These are phyloP conservation scores for Vitis hybrid DNA, from an alignment of 177 flowering plant species.

Conservation along the genomic window DNA sequence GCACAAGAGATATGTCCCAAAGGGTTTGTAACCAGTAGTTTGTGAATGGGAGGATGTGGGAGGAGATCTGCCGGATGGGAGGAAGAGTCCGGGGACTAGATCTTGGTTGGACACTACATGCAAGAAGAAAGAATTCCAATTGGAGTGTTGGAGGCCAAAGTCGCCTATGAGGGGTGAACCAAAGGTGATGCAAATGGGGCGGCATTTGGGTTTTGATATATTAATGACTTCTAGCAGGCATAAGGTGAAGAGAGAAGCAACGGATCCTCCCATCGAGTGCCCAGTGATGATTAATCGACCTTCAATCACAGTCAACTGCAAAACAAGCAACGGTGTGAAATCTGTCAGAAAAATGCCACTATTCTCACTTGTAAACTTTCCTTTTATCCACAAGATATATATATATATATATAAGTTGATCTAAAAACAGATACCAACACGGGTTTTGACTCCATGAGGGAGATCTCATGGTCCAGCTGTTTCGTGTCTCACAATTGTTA, in stretches of 20 bases:
- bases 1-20: too few species aligned
- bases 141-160: slow-evolving; percentile 22
- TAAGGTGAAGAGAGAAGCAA: slow-evolving; percentile 51
- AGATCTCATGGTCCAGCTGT: not conserved
- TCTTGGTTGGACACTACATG: slow-evolving; percentile 34
- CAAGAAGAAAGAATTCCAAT: slow-evolving; percentile 43
- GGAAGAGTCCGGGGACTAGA: slow-evolving; percentile 25
- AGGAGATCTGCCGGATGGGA: not conserved
- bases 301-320: slow-evolving; percentile 10
- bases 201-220: slow-evolving; percentile 8
- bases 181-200: slow-evolving; percentile 48
- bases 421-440: too few species aligned
- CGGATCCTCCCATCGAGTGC: slow-evolving; percentile 43
- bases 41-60: slow-evolving; percentile 2
- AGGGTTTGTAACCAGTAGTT: slow-evolving; percentile 32
- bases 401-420: too few species aligned
- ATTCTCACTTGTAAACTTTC: too few species aligned
- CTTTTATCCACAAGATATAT: too few species aligned
- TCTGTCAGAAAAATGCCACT: not conserved
- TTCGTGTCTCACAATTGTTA: not conserved
- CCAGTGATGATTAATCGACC: slow-evolving; percentile 36
- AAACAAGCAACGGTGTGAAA: not conserved
- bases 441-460: not conserved
- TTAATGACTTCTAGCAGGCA: slow-evolving; percentile 31
- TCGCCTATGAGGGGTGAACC: slow-evolving; percentile 53